Percentiles rank a stretch among this genome's conserved stretches.
Conservation (phyloP, 2,329 filamentous ascomycete species). For the Cordyceps cateniannulata region DNA sequence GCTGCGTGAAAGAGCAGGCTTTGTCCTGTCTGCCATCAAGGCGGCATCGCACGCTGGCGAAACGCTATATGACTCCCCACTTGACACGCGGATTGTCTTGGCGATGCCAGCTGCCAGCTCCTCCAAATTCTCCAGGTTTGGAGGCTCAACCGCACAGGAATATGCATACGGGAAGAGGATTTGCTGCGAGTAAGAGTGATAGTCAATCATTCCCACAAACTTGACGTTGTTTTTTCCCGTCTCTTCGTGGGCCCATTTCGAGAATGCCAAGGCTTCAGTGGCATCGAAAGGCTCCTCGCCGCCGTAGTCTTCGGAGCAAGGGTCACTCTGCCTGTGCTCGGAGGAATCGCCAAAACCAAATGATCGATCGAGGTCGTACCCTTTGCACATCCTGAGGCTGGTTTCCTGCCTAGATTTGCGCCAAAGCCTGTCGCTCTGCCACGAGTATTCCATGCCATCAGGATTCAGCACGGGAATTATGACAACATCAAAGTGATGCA, state of each 20-base stretch:
- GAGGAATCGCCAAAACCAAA: constrained; percentile 83
- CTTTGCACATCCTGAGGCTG: constrained; percentile 72
- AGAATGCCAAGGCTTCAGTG: constrained; percentile 67
- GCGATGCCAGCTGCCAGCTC: constrained; percentile 83
- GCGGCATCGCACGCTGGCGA: constrained; percentile 83
- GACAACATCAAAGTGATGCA: constrained; percentile 80
- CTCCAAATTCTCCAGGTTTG: constrained; percentile 84
- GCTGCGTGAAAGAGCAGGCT: constrained; percentile 18
- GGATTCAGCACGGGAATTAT: constrained; percentile 87
- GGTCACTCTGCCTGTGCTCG: constrained; percentile 58
- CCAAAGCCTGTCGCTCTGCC: constrained; percentile 88
- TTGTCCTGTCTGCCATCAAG: constrained; percentile 31
- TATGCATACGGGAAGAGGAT: constrained; percentile 89
- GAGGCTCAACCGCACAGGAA: constrained; percentile 70
- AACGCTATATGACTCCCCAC: constrained; percentile 69
- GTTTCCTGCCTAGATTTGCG: constrained; percentile 89
- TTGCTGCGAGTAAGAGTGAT: constrained; percentile 94
- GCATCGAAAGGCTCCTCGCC: constrained; percentile 80
- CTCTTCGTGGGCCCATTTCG: constrained; percentile 77
- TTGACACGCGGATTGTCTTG: constrained; percentile 79
- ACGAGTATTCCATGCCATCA: constrained; percentile 90
- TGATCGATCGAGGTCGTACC: constrained; percentile 81
- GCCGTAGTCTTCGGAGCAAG: constrained; percentile 86
- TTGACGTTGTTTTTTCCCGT: constrained; percentile 62
- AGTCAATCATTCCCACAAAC: constrained; percentile 80